A percentile compares a stretch with the other conserved stretches of the same genome.
Conservation (phyloP, 1,284 basidiomycete species). For the Heterobasidion occidentale region DNA sequence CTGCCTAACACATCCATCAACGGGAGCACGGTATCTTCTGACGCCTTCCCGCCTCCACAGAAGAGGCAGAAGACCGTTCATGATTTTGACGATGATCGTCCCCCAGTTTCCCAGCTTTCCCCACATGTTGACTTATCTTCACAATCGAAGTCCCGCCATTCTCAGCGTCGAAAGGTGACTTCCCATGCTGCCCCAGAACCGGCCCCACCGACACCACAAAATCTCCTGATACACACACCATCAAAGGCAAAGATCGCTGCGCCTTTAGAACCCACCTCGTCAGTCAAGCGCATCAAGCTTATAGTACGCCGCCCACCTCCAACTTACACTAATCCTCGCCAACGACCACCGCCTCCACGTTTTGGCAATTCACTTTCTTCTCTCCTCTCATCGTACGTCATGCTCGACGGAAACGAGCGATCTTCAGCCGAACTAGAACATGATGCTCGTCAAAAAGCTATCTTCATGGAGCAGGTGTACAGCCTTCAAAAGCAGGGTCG, state of each 20-base stretch:
- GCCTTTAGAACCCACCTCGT: constrained; percentile 14
- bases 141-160: not conserved
- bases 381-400: constrained; percentile 56
- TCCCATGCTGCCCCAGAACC: not conserved
- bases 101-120: not conserved
- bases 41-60: not conserved
- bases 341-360: constrained; percentile 47
- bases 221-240: constrained; percentile 7
- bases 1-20: not conserved
- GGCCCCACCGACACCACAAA: not conserved
- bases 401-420: constrained; percentile 41
- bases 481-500: constrained; percentile 32
- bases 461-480: constrained; percentile 45
- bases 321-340: constrained; percentile 56
- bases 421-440: constrained; percentile 33
- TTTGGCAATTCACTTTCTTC: constrained; percentile 45
- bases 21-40: not conserved
- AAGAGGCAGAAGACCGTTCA: not conserved
- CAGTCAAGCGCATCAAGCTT: constrained; percentile 51
- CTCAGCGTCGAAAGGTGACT: not conserved
- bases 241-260: constrained; percentile 8
- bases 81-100: not conserved
- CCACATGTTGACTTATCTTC: not conserved
- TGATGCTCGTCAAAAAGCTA: constrained; percentile 42
- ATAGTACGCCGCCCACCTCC: constrained; percentile 60